Evolutionary conservation across 495 filamentous ascomycete genomes (phyloP).

Genomic region (Amorphotheca resinae): DNA sequence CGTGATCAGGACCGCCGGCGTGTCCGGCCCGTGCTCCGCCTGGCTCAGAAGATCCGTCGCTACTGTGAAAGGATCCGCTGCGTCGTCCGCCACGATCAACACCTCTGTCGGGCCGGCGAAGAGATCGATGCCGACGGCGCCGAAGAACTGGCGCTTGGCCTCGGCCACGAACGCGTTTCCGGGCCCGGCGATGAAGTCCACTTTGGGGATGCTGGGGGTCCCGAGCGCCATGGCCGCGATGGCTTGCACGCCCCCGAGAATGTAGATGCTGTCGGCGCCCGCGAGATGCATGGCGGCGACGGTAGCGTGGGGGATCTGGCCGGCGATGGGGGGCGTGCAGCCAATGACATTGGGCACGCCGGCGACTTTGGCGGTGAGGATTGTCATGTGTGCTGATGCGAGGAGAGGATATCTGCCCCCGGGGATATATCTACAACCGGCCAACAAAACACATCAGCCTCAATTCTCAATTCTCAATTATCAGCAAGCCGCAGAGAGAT

Average conservation of each 20-base stretch:
- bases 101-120: conserved; percentile 42
- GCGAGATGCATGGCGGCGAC: conserved; percentile 42
- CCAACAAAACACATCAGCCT: background rate
- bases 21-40: conserved; percentile 41
- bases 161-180: conserved; percentile 45
- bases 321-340: conserved; percentile 39
- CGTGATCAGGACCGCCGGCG: conserved; percentile 36
- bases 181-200: conserved; percentile 41
- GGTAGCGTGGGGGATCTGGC: conserved; percentile 36
- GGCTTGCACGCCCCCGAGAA: conserved; percentile 42
- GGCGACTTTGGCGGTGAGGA: conserved; percentile 42
- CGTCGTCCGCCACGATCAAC: conserved; percentile 38
- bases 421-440: conserved; percentile 31
- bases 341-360: conserved; percentile 37
- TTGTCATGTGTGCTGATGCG: conserved; percentile 46
- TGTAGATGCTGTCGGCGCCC: conserved; percentile 39
- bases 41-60: conserved; percentile 40
- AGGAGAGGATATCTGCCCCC: conserved; percentile 42
- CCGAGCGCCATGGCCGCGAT: conserved; percentile 55
- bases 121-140: conserved; percentile 41
- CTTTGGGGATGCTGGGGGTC: conserved; percentile 43
- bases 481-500: background rate
- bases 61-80: conserved; percentile 37
- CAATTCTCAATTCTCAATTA: no score
- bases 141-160: conserved; percentile 40